A percentile compares a stretch with the other conserved stretches of the same genome.
Evolutionary conservation across 179 eudicot genomes (phyloP).

Genomic region (Carnegiea gigantea): DNA sequence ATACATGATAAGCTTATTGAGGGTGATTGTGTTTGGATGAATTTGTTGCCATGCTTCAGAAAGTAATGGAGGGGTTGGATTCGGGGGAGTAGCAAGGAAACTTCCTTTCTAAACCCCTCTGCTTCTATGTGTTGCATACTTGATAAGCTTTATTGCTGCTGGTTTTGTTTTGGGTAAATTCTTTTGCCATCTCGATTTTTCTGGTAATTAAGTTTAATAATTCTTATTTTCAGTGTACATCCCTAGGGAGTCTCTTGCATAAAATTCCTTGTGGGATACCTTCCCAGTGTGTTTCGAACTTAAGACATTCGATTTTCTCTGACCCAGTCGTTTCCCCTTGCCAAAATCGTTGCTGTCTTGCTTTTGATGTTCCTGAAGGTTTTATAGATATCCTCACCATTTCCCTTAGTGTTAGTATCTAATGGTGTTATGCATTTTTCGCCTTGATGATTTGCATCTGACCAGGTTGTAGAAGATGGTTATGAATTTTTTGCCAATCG

Average conservation of each 20-base stretch:
- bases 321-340: not conserved
- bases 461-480: constrained; percentile 82
- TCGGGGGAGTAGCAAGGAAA: not conserved
- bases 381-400: not conserved
- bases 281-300: not conserved
- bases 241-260: not conserved
- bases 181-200: not conserved
- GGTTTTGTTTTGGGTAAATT: not conserved
- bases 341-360: not conserved
- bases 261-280: not conserved
- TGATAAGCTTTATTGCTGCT: not conserved
- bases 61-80: no score
- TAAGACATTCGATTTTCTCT: not conserved
- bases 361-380: not conserved
- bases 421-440: not conserved
- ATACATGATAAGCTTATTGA: not conserved
- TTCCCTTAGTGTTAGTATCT: not conserved
- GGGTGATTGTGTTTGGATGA: not conserved
- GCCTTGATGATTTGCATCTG: constrained; percentile 14
- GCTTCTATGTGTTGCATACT: not conserved
- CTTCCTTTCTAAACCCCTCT: not conserved
- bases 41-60: not conserved
- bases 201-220: not conserved
- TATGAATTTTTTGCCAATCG: constrained; percentile 76
- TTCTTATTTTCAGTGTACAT: not conserved